phyloP scores from a whole-genome alignment of 2,329 filamentous ascomycete genomes.

The Hymenoscyphus fructigenus region DNA sequence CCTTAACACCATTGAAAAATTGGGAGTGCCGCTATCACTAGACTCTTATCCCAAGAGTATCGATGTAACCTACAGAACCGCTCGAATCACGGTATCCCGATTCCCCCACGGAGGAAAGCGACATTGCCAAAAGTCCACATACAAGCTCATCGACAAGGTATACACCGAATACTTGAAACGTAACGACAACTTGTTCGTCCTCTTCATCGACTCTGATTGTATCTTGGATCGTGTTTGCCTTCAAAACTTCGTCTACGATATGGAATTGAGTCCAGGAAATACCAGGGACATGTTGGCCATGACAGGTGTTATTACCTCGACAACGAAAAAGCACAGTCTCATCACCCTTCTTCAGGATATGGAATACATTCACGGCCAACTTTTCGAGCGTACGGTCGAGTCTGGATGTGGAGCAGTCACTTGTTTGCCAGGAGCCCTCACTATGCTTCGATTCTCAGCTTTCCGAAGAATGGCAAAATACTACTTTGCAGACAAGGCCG shows the following conservation, averaged over 20 bases:
- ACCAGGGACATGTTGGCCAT: slow-evolving; percentile 92
- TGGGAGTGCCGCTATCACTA: slow-evolving; percentile 76
- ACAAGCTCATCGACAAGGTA: slow-evolving; percentile 88
- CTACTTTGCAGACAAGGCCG: slow-evolving; percentile 96
- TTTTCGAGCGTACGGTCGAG: slow-evolving; percentile 94
- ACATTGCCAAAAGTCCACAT: slow-evolving; percentile 90
- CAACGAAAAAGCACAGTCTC: slow-evolving; percentile 81
- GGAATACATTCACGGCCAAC: slow-evolving; percentile 96
- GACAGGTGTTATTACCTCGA: slow-evolving; percentile 96
- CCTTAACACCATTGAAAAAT: slow-evolving; percentile 77
- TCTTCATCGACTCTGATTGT: slow-evolving; percentile 98
- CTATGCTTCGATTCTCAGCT: slow-evolving; percentile 92
- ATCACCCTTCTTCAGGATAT: slow-evolving; percentile 95
- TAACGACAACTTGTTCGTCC: slow-evolving; percentile 89
- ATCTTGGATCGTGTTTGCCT: slow-evolving; percentile 88
- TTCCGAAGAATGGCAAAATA: slow-evolving; percentile 97
- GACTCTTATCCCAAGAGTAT: slow-evolving; percentile 85
- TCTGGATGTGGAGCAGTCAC: slow-evolving; percentile 93
- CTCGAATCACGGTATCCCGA: slow-evolving; percentile 84
- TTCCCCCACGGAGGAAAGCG: slow-evolving; percentile 94
- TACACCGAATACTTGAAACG: slow-evolving; percentile 83
- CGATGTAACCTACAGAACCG: slow-evolving; percentile 79
- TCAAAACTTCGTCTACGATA: slow-evolving; percentile 98
- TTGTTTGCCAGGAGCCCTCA: slow-evolving; percentile 91
- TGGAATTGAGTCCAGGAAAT: slow-evolving; percentile 94